Conservation (phyloP, 2,329 filamentous ascomycete species). For the Nothomitra cinnamomea region DNA sequence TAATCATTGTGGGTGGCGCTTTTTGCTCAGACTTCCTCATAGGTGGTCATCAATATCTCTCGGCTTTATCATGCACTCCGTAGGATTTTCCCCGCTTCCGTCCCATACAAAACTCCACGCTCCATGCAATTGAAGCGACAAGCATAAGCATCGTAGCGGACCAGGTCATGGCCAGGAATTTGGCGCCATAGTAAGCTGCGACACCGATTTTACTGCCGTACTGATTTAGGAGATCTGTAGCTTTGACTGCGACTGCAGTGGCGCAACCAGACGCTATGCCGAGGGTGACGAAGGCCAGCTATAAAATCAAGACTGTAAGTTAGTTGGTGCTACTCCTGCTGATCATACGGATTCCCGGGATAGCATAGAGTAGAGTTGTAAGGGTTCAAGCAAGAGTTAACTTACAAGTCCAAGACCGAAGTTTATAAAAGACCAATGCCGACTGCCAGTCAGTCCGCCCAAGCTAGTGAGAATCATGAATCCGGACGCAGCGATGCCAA, state of each 20-base stretch:
- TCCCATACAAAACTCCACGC: conserved; percentile 15
- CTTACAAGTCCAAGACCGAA: conserved; percentile 28
- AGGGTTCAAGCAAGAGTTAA: conserved; percentile 4
- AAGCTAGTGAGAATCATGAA: conserved; percentile 30
- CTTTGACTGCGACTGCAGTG: conserved; percentile 42
- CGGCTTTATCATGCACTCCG: too few species aligned
- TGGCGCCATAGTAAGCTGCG: conserved; percentile 30
- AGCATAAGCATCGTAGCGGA: conserved; percentile 31
- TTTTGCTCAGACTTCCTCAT: too few species aligned
- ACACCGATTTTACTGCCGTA: conserved; percentile 34
- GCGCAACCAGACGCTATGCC: conserved; percentile 61
- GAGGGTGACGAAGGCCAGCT: conserved; percentile 39
- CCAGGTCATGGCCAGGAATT: conserved; percentile 44
- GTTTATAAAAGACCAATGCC: conserved; percentile 32
- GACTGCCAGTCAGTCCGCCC: conserved; percentile 13
- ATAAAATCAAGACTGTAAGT: background rate
- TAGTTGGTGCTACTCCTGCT: background rate
- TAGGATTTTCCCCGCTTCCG: conserved; percentile 8
- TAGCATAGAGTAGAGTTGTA: too few species aligned
- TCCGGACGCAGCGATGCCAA: conserved; percentile 36
- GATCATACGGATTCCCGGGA: background rate
- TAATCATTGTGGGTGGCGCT: too few species aligned
- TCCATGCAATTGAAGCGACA: conserved; percentile 15
- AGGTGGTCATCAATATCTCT: too few species aligned
- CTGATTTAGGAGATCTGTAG: conserved; percentile 33